Conservation (phyloP, 2,329 filamentous ascomycete species). For the Nigrospora osmanthi region DNA sequence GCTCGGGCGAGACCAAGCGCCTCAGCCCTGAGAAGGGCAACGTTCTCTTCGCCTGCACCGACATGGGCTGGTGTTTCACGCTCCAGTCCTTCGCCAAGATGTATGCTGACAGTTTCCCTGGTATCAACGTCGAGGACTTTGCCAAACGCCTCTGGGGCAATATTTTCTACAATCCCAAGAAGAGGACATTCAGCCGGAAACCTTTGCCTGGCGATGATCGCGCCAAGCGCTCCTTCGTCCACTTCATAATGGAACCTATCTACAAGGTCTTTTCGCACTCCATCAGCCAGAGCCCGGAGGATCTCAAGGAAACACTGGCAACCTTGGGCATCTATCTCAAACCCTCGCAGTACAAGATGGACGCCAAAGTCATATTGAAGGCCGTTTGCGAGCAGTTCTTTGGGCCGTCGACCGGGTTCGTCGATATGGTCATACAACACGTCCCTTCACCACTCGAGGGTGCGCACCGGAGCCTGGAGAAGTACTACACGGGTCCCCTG, state of each 20-base stretch:
- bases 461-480: slow-evolving; percentile 67
- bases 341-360: slow-evolving; percentile 83
- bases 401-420: slow-evolving; percentile 78
- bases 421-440: slow-evolving; percentile 90
- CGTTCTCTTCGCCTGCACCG: slow-evolving; percentile 90
- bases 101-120: slow-evolving; percentile 84
- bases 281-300: slow-evolving; percentile 80
- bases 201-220: slow-evolving; percentile 59
- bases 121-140: slow-evolving; percentile 77
- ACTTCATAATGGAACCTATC: slow-evolving; percentile 92
- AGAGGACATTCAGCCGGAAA: slow-evolving; percentile 87
- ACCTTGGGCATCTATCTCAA: slow-evolving; percentile 80
- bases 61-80: slow-evolving; percentile 96
- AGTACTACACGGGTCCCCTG: slow-evolving; percentile 85
- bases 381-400: slow-evolving; percentile 95
- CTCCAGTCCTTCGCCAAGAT: slow-evolving; percentile 90
- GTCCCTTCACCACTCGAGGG: slow-evolving; percentile 80
- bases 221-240: slow-evolving; percentile 80
- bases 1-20: slow-evolving; percentile 68
- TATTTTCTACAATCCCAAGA: slow-evolving; percentile 88
- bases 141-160: slow-evolving; percentile 87
- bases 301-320: slow-evolving; percentile 71
- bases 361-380: slow-evolving; percentile 82
- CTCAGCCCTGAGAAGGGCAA: slow-evolving; percentile 96
- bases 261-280: slow-evolving; percentile 97